Evolutionary conservation across 2,329 filamentous ascomycete genomes (phyloP), one percentile per base, ranked within the genome.

Genomic region (Aspergillus unguis): DNA sequence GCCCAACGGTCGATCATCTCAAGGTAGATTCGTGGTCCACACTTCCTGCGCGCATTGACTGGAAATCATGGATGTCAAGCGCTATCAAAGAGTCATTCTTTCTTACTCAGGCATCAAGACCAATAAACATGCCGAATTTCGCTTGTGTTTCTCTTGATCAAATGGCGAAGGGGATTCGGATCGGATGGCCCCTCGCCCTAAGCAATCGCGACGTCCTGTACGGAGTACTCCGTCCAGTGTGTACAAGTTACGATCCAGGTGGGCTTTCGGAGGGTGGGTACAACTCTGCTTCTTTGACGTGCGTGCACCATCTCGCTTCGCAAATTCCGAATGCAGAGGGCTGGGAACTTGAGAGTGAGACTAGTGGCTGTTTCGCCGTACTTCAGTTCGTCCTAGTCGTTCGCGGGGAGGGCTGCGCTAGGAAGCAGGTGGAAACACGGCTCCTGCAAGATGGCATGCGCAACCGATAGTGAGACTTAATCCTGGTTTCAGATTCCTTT

Each of bases 381-480:
- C 7, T 38, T 23, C 41, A 44, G 41, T 44, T 44, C 28, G 25
- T 42, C 7, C 45, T 49, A 35, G 51, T 54, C 44, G 56, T 58
- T 58, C 57, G 57, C 47, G 57, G 57, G 52, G 57, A 37, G 45
- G 48, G 44, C 23, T 46, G 45, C 42, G 47, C 56, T 37, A 56
- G 53, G 44, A 51, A 26, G 26, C 51, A 31, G 33, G 35, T 29
- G 44, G 40, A 49, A 52, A 56, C 48, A 55, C 52, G 54, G 56
- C 54, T 58, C 56, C 49, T 47, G 41, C 41, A 49, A 50, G 38
- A 31, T 36, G 26, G 44, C 29, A 37, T 41, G 38, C 33, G 40
- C 33, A 44, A 26, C 33, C 23, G 37, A 43, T 6, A 17, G 17
- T 45, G 41, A 37, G 41, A 43, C 40, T 25, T 26, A 43, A 37